A percentile compares a stretch with the other conserved stretches of the same genome.
These are phyloP conservation scores for Sordariomycetes sp. DNA, from an alignment of 2,329 filamentous ascomycete genomes.

Conservation along the genomic window DNA sequence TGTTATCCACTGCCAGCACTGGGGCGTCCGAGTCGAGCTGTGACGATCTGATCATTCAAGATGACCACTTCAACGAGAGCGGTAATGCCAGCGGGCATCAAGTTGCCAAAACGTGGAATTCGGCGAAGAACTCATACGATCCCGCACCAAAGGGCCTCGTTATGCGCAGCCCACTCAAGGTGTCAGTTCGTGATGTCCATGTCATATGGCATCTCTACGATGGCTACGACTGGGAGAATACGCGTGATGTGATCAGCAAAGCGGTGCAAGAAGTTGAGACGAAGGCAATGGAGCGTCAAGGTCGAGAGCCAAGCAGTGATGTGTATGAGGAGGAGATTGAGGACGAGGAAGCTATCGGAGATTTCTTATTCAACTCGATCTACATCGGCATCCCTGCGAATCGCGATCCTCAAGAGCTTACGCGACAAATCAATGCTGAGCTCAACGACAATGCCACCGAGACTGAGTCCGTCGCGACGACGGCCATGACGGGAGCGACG, in stretches of 20 bases:
- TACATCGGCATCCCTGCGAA: constrained; percentile 90
- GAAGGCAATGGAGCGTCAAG: constrained; percentile 67
- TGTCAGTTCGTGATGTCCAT: constrained; percentile 78
- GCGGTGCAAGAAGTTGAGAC: constrained; percentile 82
- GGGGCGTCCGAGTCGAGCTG: constrained; percentile 12
- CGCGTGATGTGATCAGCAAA: constrained; percentile 75
- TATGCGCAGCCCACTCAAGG: constrained; percentile 60
- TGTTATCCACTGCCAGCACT: constrained; percentile 7
- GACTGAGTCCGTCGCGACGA: constrained; percentile 80
- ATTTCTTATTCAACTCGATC: constrained; percentile 97
- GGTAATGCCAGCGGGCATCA: constrained; percentile 38
- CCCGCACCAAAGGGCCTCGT: constrained; percentile 51
- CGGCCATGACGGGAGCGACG: constrained; percentile 53
- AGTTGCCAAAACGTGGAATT: constrained; percentile 73
- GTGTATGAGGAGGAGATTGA: constrained; percentile 63
- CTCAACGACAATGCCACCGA: constrained; percentile 82
- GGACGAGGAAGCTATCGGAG: constrained; percentile 79
- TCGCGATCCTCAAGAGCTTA: constrained; percentile 72
- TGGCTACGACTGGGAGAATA: constrained; percentile 91
- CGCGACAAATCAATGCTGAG: constrained; percentile 77
- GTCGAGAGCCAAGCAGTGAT: constrained; percentile 43
- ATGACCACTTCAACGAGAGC: constrained; percentile 67
- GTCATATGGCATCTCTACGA: constrained; percentile 97
- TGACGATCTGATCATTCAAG: constrained; percentile 58
- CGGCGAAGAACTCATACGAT: constrained; percentile 65